Percentiles rank a stretch among this genome's conserved stretches.
Evolutionary conservation across 208 protist genomes (phyloP).

Genomic region (Trypanosoma avium): DNA sequence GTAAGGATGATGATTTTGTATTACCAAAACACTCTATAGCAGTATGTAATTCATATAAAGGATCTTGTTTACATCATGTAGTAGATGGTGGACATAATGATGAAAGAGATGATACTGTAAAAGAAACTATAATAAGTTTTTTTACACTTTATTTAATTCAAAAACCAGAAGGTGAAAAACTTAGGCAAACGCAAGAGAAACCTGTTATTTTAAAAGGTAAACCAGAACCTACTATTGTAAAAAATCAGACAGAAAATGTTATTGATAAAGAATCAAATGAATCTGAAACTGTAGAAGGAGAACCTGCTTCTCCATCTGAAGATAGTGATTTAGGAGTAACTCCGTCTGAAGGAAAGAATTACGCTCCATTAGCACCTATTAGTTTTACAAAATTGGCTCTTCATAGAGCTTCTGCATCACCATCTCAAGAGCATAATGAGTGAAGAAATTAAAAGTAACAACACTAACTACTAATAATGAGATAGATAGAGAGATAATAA

Average conservation of each 20-base stretch:
- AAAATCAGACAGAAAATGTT: too few relatives aligned
- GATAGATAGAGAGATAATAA: too few relatives aligned
- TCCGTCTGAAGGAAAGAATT: not conserved
- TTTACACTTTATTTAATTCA: constrained; percentile 79
- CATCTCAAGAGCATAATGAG: too few relatives aligned
- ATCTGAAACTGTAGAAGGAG: not conserved
- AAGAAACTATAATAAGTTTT: constrained; percentile 81
- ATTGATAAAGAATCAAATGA: not conserved
- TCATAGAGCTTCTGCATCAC: not conserved
- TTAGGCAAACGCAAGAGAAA: not conserved
- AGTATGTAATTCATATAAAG: constrained; percentile 59
- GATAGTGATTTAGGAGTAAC: not conserved
- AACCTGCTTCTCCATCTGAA: not conserved
- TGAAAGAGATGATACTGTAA: constrained; percentile 72
- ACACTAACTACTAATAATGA: too few relatives aligned
- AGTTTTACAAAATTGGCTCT: constrained; percentile 20
- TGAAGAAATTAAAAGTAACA: too few relatives aligned
- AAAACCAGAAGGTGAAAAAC: constrained; percentile 43
- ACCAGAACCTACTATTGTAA: too few relatives aligned
- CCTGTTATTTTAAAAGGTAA: constrained; percentile 3
- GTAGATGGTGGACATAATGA: constrained; percentile 93
- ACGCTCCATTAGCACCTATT: constrained; percentile 19
- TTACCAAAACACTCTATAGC: constrained; percentile 67
- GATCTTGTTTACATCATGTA: constrained; percentile 64
- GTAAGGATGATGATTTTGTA: constrained; percentile 92